phyloP scores from a whole-genome alignment of 164 flowering plant genomes.

The Magnolia changhungtana region DNA sequence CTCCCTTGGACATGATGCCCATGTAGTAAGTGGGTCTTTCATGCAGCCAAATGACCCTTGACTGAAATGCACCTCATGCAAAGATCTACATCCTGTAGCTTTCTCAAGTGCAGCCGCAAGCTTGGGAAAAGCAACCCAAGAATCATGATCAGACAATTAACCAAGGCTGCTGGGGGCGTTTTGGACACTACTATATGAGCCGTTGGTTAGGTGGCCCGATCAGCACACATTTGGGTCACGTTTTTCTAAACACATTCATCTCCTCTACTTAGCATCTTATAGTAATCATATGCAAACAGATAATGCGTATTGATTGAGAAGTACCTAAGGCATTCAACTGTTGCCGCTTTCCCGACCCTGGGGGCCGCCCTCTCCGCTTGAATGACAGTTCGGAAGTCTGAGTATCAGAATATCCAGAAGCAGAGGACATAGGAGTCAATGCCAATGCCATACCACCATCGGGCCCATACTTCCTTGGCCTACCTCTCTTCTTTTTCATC shows the following conservation, averaged over 20 bases:
- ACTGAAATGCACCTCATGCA: too few species aligned
- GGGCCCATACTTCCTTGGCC: constrained; percentile 75
- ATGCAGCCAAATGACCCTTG: too few species aligned
- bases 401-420: constrained; percentile 2
- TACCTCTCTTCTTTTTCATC: constrained; percentile 67
- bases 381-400: constrained; percentile 27
- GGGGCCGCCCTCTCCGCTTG: constrained; percentile 73
- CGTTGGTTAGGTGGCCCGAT: background rate
- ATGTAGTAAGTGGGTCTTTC: too few species aligned
- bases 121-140: background rate
- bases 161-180: background rate
- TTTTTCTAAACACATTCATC: background rate
- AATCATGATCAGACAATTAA: background rate
- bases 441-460: constrained; percentile 61
- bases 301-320: background rate
- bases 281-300: background rate
- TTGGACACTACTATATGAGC: background rate
- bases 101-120: too few species aligned
- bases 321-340: constrained; percentile 77
- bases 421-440: constrained; percentile 38
- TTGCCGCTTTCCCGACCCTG: constrained; percentile 74
- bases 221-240: background rate
- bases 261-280: background rate
- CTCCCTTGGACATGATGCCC: too few species aligned
- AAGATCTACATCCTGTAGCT: too few species aligned